Base-by-base conservation (phyloP, 2,329 filamentous ascomycete genomes). In the Hymenoscyphus fructigenus region DNA sequence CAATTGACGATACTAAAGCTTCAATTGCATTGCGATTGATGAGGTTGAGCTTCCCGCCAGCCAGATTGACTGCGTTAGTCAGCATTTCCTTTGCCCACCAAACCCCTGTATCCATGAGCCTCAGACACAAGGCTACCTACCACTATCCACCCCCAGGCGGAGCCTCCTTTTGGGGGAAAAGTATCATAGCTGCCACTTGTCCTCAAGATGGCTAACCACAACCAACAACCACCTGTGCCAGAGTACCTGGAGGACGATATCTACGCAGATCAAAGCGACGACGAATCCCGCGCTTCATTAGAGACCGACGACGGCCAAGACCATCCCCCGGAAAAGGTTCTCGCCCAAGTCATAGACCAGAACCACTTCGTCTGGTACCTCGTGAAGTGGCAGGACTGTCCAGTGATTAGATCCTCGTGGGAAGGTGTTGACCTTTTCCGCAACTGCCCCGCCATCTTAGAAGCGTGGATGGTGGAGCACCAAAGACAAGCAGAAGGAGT, bases 371-470 rank as follows among this genome's bases (percentile, higher is more conserved):
- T 62, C 32, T 76, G 72, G 71, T 75, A 72, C 67, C 66, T 76
- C 5, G 71, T 76, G 5, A 75, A 75, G 73, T 76, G 75, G 75
- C 63, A 70, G 64, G 69, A 75, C 61, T 75, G 73, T 66, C 72
- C 75, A 36, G 47, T 75, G 32, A 63, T 76, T 55, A 66, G 71
- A 67, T 75, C 73, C 9, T 71, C 66, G 23, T 76, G 75, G 75
- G 75, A 76, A 67, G 66, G 68, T 14, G 55, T 63, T 47, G 67
- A 65, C 23, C 53, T 70, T 3, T 72, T 75, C 58, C 53, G 55
- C 50, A 66, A 68, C 10, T 69, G 59, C 60, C 70, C 73, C 28
- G 59, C 62, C 61, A 57, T 76, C 57, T 60, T 73, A n/a, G 70
- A 73, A 5, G 60, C 64, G 41, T 76, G 75, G 75, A 29, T 63